Evolutionary conservation across 1,139 yeast species (phyloP).

Genomic region (Sugiyamaella castrensis): DNA sequence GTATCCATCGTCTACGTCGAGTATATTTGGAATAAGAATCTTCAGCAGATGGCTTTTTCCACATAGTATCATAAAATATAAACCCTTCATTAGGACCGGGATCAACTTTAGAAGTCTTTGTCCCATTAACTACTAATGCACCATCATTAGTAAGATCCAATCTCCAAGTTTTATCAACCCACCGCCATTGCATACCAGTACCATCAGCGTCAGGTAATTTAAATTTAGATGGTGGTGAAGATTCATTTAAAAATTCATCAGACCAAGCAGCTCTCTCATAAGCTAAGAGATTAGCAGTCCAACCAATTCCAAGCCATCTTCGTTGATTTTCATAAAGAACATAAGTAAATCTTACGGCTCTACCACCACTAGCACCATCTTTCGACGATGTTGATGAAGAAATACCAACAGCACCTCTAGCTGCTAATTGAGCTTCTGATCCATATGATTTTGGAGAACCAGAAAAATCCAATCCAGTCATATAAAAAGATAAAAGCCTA

Average conservation of each 20-base stretch:
- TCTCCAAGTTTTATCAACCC: constrained; percentile 94
- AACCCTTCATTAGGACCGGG: constrained; percentile 82
- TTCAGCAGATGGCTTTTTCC: constrained; percentile 89
- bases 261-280: constrained; percentile 98
- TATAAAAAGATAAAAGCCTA: constrained; percentile 67
- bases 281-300: constrained; percentile 88
- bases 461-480: constrained; percentile 84
- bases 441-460: constrained; percentile 38
- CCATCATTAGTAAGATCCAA: constrained; percentile 88
- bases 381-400: constrained; percentile 55
- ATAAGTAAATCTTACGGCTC: constrained; percentile 83
- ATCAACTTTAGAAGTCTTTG: constrained; percentile 64
- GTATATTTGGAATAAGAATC: constrained; percentile 90
- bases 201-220: constrained; percentile 73
- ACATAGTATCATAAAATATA: constrained; percentile 84
- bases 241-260: constrained; percentile 87
- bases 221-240: constrained; percentile 72
- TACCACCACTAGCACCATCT: constrained; percentile 39
- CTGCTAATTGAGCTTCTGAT: constrained; percentile 27
- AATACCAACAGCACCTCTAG: constrained; percentile 15
- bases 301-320: constrained; percentile 96
- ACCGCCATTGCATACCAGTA: constrained; percentile 79
- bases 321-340: constrained; percentile 95
- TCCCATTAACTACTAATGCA: constrained; percentile 65
- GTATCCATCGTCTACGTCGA: constrained; percentile 90